These are phyloP conservation scores for Stagonosporopsis tanaceti DNA, from an alignment of 2,329 filamentous ascomycete species.

Conservation along the genomic window DNA sequence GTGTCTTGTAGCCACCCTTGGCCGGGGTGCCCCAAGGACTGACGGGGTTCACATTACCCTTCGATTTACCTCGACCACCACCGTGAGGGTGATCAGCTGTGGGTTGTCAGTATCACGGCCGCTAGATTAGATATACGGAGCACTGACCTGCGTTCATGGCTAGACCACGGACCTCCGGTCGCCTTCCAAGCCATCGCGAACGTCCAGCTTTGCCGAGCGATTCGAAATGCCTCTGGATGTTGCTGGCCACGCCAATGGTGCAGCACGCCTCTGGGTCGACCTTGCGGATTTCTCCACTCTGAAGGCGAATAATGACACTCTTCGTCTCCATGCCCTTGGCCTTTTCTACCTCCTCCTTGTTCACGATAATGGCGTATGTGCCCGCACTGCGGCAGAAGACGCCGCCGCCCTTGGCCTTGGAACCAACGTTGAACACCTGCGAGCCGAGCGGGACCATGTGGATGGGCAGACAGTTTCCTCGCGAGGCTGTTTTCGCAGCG, in stretches of 20 bases:
- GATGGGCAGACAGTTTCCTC: constrained; percentile 92
- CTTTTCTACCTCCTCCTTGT: constrained; percentile 79
- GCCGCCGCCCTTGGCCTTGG: constrained; percentile 72
- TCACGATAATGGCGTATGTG: constrained; percentile 86
- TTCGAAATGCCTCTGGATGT: constrained; percentile 86
- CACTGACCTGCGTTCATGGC: constrained; percentile 91
- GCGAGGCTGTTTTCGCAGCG: constrained; percentile 90
- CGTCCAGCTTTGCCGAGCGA: constrained; percentile 95
- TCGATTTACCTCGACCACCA: constrained; percentile 98
- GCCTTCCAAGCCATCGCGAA: constrained; percentile 90
- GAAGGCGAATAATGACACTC: constrained; percentile 83
- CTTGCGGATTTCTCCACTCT: constrained; percentile 90
- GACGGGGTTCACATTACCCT: constrained; percentile 94
- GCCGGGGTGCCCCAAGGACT: constrained; percentile 95
- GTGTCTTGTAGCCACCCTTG: constrained; percentile 91
- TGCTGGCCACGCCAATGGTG: constrained; percentile 93
- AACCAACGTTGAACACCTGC: constrained; percentile 88
- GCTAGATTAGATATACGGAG: not conserved
- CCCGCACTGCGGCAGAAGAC: constrained; percentile 96
- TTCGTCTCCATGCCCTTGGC: constrained; percentile 69
- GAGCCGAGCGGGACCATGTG: constrained; percentile 98
- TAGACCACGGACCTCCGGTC: constrained; percentile 94
- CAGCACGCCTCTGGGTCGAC: constrained; percentile 93
- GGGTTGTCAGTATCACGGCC: constrained; percentile 22
- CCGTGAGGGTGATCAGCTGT: constrained; percentile 93